These are phyloP conservation scores for Debaryomyces sp. DNA, from an alignment of 1,139 yeast genomes.

Conservation along the genomic window DNA sequence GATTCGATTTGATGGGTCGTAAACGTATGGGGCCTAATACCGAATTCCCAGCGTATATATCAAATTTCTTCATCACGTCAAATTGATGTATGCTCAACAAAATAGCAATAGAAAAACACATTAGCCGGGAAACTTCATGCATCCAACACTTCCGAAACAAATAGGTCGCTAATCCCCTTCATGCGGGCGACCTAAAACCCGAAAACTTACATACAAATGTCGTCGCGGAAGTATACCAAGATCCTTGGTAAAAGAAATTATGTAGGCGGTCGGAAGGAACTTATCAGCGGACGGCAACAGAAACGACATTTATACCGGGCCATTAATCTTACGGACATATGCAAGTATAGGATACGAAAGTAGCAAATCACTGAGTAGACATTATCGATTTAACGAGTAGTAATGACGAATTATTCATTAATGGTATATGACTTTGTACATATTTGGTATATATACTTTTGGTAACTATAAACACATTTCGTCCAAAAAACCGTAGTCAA, in stretches of 20 bases:
- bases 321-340: neutral
- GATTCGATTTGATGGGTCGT: neutral
- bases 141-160: neutral
- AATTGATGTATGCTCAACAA: neutral
- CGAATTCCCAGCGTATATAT: neutral
- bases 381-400: neutral
- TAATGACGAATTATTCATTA: neutral
- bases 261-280: neutral
- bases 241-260: neutral
- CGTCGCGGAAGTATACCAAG: neutral
- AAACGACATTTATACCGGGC: neutral
- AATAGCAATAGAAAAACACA: neutral
- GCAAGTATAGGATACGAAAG: neutral
- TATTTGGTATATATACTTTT: neutral
- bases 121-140: neutral
- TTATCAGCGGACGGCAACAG: neutral
- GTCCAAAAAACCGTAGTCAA: constrained; percentile 49
- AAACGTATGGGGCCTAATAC: neutral
- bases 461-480: constrained; percentile 26
- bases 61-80: neutral
- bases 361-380: neutral
- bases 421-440: neutral
- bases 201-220: neutral
- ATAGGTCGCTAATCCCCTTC: neutral
- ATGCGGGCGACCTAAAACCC: neutral